Base-by-base conservation (phyloP, 2,329 filamentous ascomycete genomes). In the Eutypa lata region DNA sequence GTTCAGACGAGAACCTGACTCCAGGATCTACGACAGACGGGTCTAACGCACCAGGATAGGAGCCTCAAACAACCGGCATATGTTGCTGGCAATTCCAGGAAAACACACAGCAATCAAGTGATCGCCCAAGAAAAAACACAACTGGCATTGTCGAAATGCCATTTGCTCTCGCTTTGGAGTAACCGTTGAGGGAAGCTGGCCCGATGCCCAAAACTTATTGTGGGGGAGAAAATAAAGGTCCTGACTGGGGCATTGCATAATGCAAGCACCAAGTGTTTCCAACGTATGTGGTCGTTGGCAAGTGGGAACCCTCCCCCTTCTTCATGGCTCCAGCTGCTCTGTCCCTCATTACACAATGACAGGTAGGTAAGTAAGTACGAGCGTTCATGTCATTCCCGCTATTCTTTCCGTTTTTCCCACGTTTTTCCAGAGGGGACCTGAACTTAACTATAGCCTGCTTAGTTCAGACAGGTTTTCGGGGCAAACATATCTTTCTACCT, bases 1-100 rank as follows among this genome's bases (percentile, higher is more conserved):
- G 42, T 45, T 45, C 42, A 45, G 42, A 45, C 42, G 42, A 45
- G 19, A 24, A 45, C 22, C 42, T 14, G 42, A 45, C 42, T 45
- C 22, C 42, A 45, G 19, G 42, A 45, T 45, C 22, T 28, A 24
- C 42, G 42, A n/a, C 42, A 18, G 22, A 28, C 22, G 42, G 42
- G 42, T 45, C 22, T 45, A n/a, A 45, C 42, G 42, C 42, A n/a
- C 6, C 42, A 45, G 42, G 42, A 45, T 24, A 45, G 42, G 42
- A 45, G 42, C 21, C 42, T 45, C 42, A 22, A 28, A 45, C 13
- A 14, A 26, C 42, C 42, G 3, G 42, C 42, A 45, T n/a, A n/a
- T 28, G 22, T 24, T 45, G 16, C 19, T 45, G 22, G 13, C 14
- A 45, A 45, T 45, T 28, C 22, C 22, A n/a, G 42, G 22, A 45